Evolutionary conservation across 257 asterid species (phyloP), one percentile per base, ranked within the genome.

Genomic region (Striga asiatica): DNA sequence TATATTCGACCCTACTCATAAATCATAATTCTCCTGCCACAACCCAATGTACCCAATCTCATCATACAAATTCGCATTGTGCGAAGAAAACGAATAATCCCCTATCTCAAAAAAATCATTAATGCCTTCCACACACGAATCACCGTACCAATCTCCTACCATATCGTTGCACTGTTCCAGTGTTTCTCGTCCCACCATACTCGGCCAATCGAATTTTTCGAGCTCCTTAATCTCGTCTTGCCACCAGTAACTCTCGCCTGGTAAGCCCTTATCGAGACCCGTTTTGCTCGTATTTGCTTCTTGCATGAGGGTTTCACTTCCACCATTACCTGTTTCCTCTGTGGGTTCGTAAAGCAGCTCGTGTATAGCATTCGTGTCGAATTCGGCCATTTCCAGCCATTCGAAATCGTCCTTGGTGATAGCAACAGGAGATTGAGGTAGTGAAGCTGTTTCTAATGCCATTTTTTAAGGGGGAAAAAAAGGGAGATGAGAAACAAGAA

Each of bases 21-120:
- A 57, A 9, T 39, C 25, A 58, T 66, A 58, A 57, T 54, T 65
- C 49, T 75, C 72, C 52, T 58, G 71, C 81, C 81, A 75, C 60
- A 75, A 54, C 16, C 73, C 62, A 28, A 76, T 66, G 63, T 68
- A 76, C 47, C 76, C 82, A 43, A 76, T 72, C 10, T 76, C 82
- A 58, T 69, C 82, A 25, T 39, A 39, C 52, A 65, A 8, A 6
- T 58, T 19, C 29, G 55, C 63, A 64, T n/a, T 45, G 8, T 65
- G 42, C 5, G 66, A n/a, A n/a, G n/a, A 45, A 45, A 58, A 7
- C 19, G 74, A 39, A 24, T 58, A 72, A 16, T 70, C 69, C 55
- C 60, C 56, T 34, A 51, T 52, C 38, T 52, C 83, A 70, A 70
- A 48, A 14, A 41, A 41, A 20, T 41, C 62, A 58, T 19, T 63